phyloP scores from a whole-genome alignment of 2,329 filamentous ascomycete species.

The Immersiporthe knoxdaviesiana region DNA sequence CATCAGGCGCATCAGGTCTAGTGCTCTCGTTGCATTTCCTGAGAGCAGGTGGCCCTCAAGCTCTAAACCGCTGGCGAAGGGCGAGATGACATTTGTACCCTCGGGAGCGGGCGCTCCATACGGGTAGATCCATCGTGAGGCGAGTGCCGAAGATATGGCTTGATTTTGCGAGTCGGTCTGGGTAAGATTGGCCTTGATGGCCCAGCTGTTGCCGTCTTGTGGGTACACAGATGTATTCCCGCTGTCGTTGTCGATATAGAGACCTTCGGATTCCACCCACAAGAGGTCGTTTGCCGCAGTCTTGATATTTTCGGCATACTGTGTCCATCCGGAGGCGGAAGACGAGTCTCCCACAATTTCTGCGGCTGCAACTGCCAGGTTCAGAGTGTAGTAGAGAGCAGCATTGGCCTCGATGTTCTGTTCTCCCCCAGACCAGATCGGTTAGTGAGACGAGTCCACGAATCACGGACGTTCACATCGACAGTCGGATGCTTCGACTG shows the following conservation, averaged over 20 bases:
- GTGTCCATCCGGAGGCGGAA: slow-evolving; percentile 37
- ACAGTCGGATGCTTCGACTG: not conserved
- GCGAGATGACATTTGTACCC: slow-evolving; percentile 21
- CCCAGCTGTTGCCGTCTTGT: slow-evolving; percentile 25
- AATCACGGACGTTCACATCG: not conserved
- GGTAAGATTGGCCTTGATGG: slow-evolving; percentile 24
- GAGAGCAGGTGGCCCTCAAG: slow-evolving; percentile 18
- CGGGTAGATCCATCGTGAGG: slow-evolving; percentile 11
- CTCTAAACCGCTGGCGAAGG: slow-evolving; percentile 23
- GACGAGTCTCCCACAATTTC: slow-evolving; percentile 43
- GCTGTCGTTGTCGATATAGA: slow-evolving; percentile 54
- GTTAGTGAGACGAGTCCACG: not conserved
- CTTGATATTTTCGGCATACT: slow-evolving; percentile 34
- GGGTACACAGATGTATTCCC: slow-evolving; percentile 42
- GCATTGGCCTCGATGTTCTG: slow-evolving; percentile 54
- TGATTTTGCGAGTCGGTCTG: not conserved
- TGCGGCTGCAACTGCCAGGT: slow-evolving; percentile 51
- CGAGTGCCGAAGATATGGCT: slow-evolving; percentile 16
- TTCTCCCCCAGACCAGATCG: too few relatives aligned
- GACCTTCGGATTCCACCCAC: slow-evolving; percentile 48
- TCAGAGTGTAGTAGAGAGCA: slow-evolving; percentile 54
- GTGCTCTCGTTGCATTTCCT: slow-evolving; percentile 12
- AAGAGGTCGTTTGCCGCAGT: slow-evolving; percentile 49
- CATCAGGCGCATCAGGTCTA: slow-evolving; percentile 13
- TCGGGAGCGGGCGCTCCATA: slow-evolving; percentile 25